Base-by-base conservation (phyloP, 768 basidiomycete species). In the Leucosporidium yakuticum region DNA sequence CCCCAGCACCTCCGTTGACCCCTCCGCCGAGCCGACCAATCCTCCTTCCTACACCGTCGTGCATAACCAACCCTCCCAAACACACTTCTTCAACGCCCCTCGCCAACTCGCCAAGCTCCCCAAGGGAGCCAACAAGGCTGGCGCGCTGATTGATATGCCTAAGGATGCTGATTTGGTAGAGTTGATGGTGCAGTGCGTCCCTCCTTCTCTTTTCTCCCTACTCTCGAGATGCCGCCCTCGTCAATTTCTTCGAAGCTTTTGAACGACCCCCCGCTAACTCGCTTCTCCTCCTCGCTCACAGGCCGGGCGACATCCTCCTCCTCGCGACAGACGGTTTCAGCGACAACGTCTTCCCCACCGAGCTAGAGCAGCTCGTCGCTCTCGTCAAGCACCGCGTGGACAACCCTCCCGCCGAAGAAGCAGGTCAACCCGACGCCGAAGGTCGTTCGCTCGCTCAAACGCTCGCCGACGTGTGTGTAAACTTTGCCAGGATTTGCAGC, bases 91-190 rank as follows among this genome's bases (percentile, higher is more conserved):
- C 73, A 76, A 74, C 70, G 72, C 71, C 34, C 75, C 75, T 2
- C 56, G 60, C 32, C 75, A 76, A 50, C 71, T 76, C 15, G 63
- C 70, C 51, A 76, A 76, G 70, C 57, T 74, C 25, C 73, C 73
- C 12, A 39, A 60, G 2, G 58, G 60, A 1, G 20, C 54, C 4
- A 47, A 50, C 0, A 55, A 49, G 36, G 23, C 36, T 8, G 60
- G 67, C 51, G 68, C 70, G 54, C 53, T 76, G n/a, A 61, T 65
- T 44, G 68, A 73, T 36, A 19, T 21, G 25, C 70, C 75, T 5
- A 9, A 31, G 17, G 68, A 74, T 44, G 71, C 75, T 5, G 56
- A 69, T 44, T 27, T 55, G 19, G 27, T 47, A 51, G 31, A 44
- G n/a, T 50, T 62, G 25, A 56, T 68, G n/a, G 70, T 74, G 27